A percentile compares a stretch with the other conserved stretches of the same genome.
phyloP scores from a whole-genome alignment of 257 asterid genomes.

The Solanum megistacrolobum region DNA sequence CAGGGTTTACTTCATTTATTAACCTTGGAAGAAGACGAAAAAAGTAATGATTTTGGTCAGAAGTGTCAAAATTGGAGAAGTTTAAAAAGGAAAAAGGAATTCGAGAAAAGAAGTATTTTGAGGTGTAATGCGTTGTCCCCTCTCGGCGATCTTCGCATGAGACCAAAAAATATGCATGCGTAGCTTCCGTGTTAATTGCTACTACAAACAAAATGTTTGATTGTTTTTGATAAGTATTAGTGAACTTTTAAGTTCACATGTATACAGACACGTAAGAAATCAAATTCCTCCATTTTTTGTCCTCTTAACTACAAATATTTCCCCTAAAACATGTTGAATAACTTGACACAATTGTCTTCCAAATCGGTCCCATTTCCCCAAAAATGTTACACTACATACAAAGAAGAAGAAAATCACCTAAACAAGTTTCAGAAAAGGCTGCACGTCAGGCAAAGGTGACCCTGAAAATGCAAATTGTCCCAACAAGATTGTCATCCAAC shows the following conservation, averaged over 20 bases:
- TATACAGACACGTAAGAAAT: neutral
- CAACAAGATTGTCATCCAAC: slow-evolving; percentile 57
- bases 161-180: neutral
- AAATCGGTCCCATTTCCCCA: too few species aligned
- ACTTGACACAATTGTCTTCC: too few species aligned
- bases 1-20: neutral
- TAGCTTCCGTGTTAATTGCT: neutral
- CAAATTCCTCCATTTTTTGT: too few species aligned
- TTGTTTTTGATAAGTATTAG: neutral
- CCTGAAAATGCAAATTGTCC: slow-evolving; percentile 65
- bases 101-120: neutral
- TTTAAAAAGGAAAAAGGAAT: neutral
- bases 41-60: neutral
- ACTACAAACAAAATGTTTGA: neutral
- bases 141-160: neutral
- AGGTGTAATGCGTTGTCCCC: neutral
- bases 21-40: neutral
- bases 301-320: too few species aligned
- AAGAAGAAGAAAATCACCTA: neutral
- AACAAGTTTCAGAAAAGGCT: slow-evolving; percentile 33
- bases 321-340: too few species aligned
- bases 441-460: slow-evolving; percentile 77
- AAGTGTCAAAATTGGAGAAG: neutral
- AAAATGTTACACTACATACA: neutral
- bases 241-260: neutral